These are phyloP conservation scores for Bryoglossum gracile DNA, from an alignment of 495 filamentous ascomycete genomes.

Conservation along the genomic window DNA sequence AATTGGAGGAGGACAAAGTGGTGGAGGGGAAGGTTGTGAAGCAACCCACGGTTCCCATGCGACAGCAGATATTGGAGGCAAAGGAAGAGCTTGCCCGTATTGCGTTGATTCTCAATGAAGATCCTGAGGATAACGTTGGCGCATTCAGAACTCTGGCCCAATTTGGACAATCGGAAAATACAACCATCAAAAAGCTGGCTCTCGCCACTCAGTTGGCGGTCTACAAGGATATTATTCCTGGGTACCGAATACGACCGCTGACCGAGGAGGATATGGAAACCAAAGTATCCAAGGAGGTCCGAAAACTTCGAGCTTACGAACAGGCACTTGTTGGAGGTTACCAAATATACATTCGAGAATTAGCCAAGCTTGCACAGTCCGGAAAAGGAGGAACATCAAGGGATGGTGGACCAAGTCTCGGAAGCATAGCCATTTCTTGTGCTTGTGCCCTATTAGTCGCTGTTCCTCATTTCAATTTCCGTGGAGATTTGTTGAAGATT, in stretches of 20 bases:
- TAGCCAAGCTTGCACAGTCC: slow-evolving; percentile 54
- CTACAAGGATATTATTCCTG: slow-evolving; percentile 95
- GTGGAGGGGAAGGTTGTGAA: slow-evolving; percentile 40
- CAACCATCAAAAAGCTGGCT: slow-evolving; percentile 73
- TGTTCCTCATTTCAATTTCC: slow-evolving; percentile 95
- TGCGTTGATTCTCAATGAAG: slow-evolving; percentile 76
- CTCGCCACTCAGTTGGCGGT: slow-evolving; percentile 79
- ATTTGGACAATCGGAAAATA: slow-evolving; percentile 60
- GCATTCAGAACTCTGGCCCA: slow-evolving; percentile 70
- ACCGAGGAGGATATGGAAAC: slow-evolving; percentile 61
- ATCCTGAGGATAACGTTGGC: slow-evolving; percentile 82
- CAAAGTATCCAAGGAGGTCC: slow-evolving; percentile 88
- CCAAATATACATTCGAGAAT: slow-evolving; percentile 69
- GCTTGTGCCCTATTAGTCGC: slow-evolving; percentile 67
- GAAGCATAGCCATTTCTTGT: slow-evolving; percentile 74
- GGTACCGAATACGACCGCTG: slow-evolving; percentile 84
- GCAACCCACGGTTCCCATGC: slow-evolving; percentile 56
- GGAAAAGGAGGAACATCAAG: slow-evolving; percentile 26
- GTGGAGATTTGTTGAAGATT: slow-evolving; percentile 77
- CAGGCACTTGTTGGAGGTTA: slow-evolving; percentile 76
- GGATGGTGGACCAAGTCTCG: slow-evolving; percentile 37
- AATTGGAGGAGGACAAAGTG: slow-evolving; percentile 30
- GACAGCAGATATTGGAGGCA: slow-evolving; percentile 72
- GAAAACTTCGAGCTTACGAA: slow-evolving; percentile 71
- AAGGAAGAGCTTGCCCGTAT: slow-evolving; percentile 89